Percentiles rank a stretch among this genome's conserved stretches.
Evolutionary conservation across 192 early-diverging fungal genomes (phyloP).

Genomic region (Jimgerdemannia lactiflua): DNA sequence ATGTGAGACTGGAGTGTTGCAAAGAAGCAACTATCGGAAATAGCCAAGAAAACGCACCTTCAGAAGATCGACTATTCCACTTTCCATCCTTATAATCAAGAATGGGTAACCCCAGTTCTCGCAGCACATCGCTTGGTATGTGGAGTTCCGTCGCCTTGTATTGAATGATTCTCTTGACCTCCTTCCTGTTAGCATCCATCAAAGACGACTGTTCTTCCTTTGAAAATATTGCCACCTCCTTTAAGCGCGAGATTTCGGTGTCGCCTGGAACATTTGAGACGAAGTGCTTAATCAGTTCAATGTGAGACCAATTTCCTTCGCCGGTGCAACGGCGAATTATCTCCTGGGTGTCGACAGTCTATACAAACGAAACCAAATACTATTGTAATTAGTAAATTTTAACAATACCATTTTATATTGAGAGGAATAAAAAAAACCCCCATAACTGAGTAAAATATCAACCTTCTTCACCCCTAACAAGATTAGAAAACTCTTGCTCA

Average conservation of each 20-base stretch:
- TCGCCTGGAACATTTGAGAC: conserved; percentile 58
- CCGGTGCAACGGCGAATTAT: conserved; percentile 75
- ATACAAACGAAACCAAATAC: neutral
- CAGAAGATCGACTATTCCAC: conserved; percentile 19
- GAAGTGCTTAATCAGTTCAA: conserved; percentile 82
- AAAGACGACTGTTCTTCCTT: conserved; percentile 28
- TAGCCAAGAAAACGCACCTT: too few species aligned
- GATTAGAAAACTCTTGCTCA: too few species aligned
- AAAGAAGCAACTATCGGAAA: too few species aligned
- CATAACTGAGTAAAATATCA: conserved; percentile 38
- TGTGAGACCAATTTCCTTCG: conserved; percentile 82
- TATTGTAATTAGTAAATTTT: neutral
- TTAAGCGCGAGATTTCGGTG: conserved; percentile 57
- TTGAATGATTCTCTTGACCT: conserved; percentile 16
- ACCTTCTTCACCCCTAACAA: too few species aligned
- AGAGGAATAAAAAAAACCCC: conserved; percentile 39
- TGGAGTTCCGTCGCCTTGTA: conserved; percentile 66
- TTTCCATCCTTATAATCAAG: conserved; percentile 52
- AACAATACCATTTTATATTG: conserved; percentile 71
- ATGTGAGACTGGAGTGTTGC: too few species aligned
- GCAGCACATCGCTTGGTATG: conserved; percentile 56
- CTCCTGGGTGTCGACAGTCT: conserved; percentile 79
- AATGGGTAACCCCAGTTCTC: conserved; percentile 60
- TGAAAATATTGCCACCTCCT: conserved; percentile 66
- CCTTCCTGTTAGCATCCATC: neutral